phyloP scores from a whole-genome alignment of 352 stramenopile species.

The Phytophthora colocasiae region DNA sequence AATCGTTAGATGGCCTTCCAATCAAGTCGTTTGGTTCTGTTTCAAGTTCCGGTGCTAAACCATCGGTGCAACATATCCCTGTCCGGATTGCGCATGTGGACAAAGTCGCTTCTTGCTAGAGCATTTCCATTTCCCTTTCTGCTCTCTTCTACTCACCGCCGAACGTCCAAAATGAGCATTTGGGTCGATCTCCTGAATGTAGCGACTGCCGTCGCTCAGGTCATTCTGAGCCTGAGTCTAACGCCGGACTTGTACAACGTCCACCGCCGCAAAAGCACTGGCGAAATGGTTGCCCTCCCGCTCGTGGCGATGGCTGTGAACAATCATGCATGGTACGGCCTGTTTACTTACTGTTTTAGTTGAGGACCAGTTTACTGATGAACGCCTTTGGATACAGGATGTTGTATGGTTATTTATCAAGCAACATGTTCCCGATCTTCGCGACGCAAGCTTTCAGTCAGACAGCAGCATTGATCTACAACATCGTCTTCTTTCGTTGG shows the following conservation, averaged over 20 bases:
- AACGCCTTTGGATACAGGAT: constrained; percentile 11
- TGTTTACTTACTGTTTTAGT: not conserved
- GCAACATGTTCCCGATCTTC: constrained; percentile 41
- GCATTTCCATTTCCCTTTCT: constrained; percentile 7
- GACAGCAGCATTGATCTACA: constrained; percentile 22
- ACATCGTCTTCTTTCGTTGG: constrained; percentile 30
- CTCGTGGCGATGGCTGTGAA: constrained; percentile 33
- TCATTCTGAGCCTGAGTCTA: constrained; percentile 33
- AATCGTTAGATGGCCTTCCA: constrained; percentile 8
- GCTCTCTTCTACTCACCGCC: not conserved
- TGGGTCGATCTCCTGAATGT: constrained; percentile 31
- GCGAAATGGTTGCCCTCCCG: constrained; percentile 28
- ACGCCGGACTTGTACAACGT: constrained; percentile 28
- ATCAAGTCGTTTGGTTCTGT: constrained; percentile 19
- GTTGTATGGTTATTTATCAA: constrained; percentile 32
- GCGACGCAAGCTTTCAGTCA: constrained; percentile 29
- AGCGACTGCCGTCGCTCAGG: constrained; percentile 18
- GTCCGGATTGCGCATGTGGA: constrained; percentile 7
- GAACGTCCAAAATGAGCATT: constrained; percentile 13
- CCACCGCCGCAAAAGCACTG: constrained; percentile 27
- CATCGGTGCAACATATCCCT: constrained; percentile 1
- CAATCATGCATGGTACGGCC: constrained; percentile 32
- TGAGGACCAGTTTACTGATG: not conserved
- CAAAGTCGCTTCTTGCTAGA: not conserved
- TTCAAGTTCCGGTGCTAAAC: constrained; percentile 20